phyloP scores from a whole-genome alignment of 176 grass and related monocot genomes.

The Musa acuminata region DNA sequence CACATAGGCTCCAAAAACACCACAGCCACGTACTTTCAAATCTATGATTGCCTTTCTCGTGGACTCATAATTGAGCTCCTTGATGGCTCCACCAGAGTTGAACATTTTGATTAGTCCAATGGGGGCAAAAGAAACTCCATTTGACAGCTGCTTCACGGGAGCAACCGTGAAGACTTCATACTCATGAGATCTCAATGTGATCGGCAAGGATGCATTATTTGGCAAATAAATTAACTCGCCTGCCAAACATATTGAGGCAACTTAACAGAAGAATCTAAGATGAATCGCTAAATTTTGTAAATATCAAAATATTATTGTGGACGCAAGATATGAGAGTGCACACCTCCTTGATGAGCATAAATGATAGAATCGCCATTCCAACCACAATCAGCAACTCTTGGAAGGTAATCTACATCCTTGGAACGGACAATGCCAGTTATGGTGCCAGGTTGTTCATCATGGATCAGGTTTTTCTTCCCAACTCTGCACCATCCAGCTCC shows the following conservation, averaged over 20 bases:
- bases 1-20: slow-evolving; percentile 43
- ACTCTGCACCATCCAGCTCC: slow-evolving; percentile 65
- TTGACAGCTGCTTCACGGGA: slow-evolving; percentile 32
- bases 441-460: slow-evolving; percentile 58
- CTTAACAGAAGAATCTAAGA: background rate
- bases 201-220: slow-evolving; percentile 38
- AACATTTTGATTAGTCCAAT: slow-evolving; percentile 60
- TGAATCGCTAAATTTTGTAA: background rate
- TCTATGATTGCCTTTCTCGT: background rate
- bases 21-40: slow-evolving; percentile 33
- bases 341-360: slow-evolving; percentile 55
- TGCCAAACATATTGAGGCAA: slow-evolving; percentile 3
- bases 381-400: slow-evolving; percentile 22
- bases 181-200: slow-evolving; percentile 55
- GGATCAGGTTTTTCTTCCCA: slow-evolving; percentile 60
- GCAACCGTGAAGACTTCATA: slow-evolving; percentile 64
- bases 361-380: slow-evolving; percentile 60
- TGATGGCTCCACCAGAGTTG: slow-evolving; percentile 64
- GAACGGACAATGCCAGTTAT: slow-evolving; percentile 44
- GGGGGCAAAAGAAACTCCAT: slow-evolving; percentile 46
- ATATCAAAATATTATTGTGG: background rate
- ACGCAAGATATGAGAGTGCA: background rate
- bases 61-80: slow-evolving; percentile 18
- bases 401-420: slow-evolving; percentile 40
- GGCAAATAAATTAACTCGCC: slow-evolving; percentile 43